Evolutionary conservation across 352 stramenopile genomes (phyloP).

Genomic region (Phytophthora meadii): DNA sequence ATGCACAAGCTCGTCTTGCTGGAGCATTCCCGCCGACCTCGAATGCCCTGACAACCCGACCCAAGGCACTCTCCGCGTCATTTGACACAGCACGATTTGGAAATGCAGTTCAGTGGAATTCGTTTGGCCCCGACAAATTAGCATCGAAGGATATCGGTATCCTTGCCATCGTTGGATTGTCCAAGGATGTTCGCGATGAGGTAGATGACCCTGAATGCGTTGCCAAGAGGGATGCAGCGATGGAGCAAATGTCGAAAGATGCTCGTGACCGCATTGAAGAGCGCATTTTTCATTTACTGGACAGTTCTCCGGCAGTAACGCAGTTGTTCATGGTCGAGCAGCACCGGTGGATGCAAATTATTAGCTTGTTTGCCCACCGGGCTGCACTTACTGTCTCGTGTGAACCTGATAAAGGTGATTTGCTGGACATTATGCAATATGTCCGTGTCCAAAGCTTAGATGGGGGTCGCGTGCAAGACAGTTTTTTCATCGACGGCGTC

Average conservation of each 20-base stretch:
- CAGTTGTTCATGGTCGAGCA: slow-evolving; percentile 74
- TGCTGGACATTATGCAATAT: slow-evolving; percentile 89
- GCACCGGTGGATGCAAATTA: slow-evolving; percentile 85
- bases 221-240: slow-evolving; percentile 46
- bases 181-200: slow-evolving; percentile 69
- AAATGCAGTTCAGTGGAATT: slow-evolving; percentile 44
- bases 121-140: slow-evolving; percentile 54
- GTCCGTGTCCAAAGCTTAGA: slow-evolving; percentile 84
- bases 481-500: slow-evolving; percentile 90
- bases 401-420: slow-evolving; percentile 72
- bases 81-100: slow-evolving; percentile 74
- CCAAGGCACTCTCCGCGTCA: slow-evolving; percentile 66
- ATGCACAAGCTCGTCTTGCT: slow-evolving; percentile 53
- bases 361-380: slow-evolving; percentile 71
- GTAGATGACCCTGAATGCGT: slow-evolving; percentile 48
- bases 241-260: slow-evolving; percentile 71
- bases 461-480: slow-evolving; percentile 76
- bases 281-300: slow-evolving; percentile 73
- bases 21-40: slow-evolving; percentile 45
- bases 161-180: slow-evolving; percentile 64
- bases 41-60: slow-evolving; percentile 39
- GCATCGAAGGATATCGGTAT: slow-evolving; percentile 59
- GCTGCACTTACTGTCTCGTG: slow-evolving; percentile 74
- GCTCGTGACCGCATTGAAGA: slow-evolving; percentile 74
- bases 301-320: slow-evolving; percentile 57